Evolutionary conservation across 2,329 filamentous ascomycete genomes (phyloP).

Genomic region (Fusarium sp.): DNA sequence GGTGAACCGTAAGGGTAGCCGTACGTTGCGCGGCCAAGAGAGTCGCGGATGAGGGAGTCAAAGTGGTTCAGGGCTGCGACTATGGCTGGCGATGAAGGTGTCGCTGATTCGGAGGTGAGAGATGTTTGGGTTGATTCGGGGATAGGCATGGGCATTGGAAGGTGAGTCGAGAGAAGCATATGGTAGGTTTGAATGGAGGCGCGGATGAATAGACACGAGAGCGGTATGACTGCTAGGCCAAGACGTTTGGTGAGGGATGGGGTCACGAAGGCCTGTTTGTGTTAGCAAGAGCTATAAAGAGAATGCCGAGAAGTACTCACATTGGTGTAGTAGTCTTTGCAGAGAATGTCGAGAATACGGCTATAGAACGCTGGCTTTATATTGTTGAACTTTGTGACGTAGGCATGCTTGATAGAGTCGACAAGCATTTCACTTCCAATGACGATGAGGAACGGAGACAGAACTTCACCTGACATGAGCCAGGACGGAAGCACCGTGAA

Average conservation of each 20-base stretch:
- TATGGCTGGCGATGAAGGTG: slow-evolving; percentile 77
- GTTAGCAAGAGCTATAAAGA: slow-evolving; percentile 20
- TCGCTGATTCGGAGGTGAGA: slow-evolving; percentile 71
- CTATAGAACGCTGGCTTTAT: slow-evolving; percentile 91
- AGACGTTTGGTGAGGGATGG: slow-evolving; percentile 91
- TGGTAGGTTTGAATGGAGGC: slow-evolving; percentile 96
- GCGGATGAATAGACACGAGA: slow-evolving; percentile 95
- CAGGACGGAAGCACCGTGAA: slow-evolving; percentile 91
- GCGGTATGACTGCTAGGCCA: slow-evolving; percentile 89
- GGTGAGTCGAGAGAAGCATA: slow-evolving; percentile 93
- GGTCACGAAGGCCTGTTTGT: slow-evolving; percentile 80
- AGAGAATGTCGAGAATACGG: slow-evolving; percentile 90
- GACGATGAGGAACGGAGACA: slow-evolving; percentile 93
- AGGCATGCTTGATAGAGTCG: slow-evolving; percentile 96
- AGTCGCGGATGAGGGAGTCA: slow-evolving; percentile 79
- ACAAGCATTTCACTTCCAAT: slow-evolving; percentile 97
- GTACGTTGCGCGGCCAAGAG: slow-evolving; percentile 80
- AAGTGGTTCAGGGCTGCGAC: slow-evolving; percentile 83
- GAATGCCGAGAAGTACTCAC: slow-evolving; percentile 58
- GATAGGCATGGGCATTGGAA: slow-evolving; percentile 78
- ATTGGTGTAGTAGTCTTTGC: slow-evolving; percentile 98
- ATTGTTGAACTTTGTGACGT: slow-evolving; percentile 99
- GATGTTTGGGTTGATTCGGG: slow-evolving; percentile 74
- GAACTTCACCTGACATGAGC: slow-evolving; percentile 81
- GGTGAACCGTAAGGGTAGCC: slow-evolving; percentile 62